Base-by-base conservation (phyloP, 805 yeast species). In the Ogataea polymorpha region DNA sequence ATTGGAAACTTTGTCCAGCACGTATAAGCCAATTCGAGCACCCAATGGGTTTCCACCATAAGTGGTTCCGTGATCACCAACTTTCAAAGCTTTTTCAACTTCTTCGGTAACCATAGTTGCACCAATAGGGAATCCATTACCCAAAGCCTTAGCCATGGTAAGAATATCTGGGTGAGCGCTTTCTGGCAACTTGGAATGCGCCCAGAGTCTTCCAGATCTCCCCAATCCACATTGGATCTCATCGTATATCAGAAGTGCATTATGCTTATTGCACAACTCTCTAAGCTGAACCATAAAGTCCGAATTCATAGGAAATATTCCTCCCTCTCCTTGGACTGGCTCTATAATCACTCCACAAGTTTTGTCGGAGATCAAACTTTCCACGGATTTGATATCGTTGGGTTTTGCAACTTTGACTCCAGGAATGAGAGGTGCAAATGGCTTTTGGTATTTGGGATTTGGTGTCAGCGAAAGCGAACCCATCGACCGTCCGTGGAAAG, bases 271-370 rank as follows among this genome's bases (percentile, higher is more conserved):
- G 61, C 96, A 87, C 42, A 85, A 65, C 53, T 75, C 63, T 51
- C 83, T 81, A 59, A 91, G 67, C 36, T 77, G 79, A 4, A 70
- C 58, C 47, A 91, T 70, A 58, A 86, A 89, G 31, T 80, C 86
- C 0, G 65, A 51, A 27, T 75, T 71, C 44, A 87, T 75, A 15
- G 82, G 79, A 56, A 80, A 79, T 14, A 91, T 82, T 42, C 99
- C 99, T 43, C 99, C 98, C 68, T 91, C 99, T 52, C 98, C 99
- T 70, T 93, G 99, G 44, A 93, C 82, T 16, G 99, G 99, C 66
- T 93, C 99, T 27, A 93, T 81, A 41, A 93, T 93, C 23, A 93
- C 93, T 39, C 90, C 99, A 53, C 96, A 87, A 1, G 90, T 82
- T 49, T 79, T 77, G 3, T 76, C 80, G 46, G 72, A 68, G 33